Conservation (phyloP, 805 yeast species). For the Metschnikowia dekortorum region DNA sequence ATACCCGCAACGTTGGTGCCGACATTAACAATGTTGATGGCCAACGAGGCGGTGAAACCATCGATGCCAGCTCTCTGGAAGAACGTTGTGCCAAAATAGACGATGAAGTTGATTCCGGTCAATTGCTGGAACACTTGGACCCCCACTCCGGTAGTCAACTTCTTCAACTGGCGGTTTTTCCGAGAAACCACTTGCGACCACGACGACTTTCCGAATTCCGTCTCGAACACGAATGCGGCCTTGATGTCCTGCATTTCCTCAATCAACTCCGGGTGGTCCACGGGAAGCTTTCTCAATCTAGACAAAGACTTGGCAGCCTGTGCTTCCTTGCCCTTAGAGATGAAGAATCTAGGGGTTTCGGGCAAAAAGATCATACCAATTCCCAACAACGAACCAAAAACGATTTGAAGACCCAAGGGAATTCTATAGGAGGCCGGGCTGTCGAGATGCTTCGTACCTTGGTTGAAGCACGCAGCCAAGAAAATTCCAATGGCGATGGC, state of each 20-base stretch:
- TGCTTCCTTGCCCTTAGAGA: constrained; percentile 22
- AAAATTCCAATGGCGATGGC: constrained; percentile 38
- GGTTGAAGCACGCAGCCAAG: constrained; percentile 35
- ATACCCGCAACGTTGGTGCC: constrained; percentile 37
- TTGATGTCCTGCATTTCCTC: constrained; percentile 73
- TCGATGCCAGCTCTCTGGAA: constrained; percentile 60
- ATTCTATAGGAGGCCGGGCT: constrained; percentile 39
- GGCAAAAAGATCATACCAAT: constrained; percentile 30
- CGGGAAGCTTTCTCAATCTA: constrained; percentile 40
- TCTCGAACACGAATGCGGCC: constrained; percentile 69
- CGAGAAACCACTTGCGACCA: constrained; percentile 57
- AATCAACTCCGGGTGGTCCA: constrained; percentile 57
- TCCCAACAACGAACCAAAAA: constrained; percentile 27
- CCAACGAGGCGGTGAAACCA: constrained; percentile 38
- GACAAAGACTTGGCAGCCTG: constrained; percentile 28
- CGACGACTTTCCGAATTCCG: constrained; percentile 48
- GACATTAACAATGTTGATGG: constrained; percentile 37
- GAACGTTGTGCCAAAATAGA: constrained; percentile 83
- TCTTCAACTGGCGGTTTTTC: constrained; percentile 49
- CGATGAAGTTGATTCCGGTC: constrained; percentile 85
- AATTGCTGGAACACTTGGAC: constrained; percentile 83
- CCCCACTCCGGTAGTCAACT: constrained; percentile 57
- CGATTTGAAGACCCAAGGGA: constrained; percentile 38
- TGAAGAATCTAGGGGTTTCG: constrained; percentile 39
- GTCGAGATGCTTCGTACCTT: constrained; percentile 30